phyloP scores from a whole-genome alignment of 306 rosid species.

The Luffa aegyptiaca region DNA sequence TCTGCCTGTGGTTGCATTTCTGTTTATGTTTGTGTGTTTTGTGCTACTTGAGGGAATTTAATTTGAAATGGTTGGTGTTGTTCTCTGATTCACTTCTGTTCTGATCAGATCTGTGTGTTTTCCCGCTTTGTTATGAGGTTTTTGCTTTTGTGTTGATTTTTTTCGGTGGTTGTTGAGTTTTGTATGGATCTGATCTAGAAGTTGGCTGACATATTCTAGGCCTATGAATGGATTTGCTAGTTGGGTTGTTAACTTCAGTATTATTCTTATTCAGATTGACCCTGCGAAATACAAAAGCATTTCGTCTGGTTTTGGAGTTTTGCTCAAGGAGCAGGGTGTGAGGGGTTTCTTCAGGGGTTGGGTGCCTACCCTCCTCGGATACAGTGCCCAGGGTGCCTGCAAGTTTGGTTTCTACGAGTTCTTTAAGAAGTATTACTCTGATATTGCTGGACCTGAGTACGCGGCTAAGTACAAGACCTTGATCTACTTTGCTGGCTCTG shows the following conservation, averaged over 20 bases:
- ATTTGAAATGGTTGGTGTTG: neutral
- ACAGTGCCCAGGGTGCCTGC: slow-evolving; percentile 99
- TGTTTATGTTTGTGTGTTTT: neutral
- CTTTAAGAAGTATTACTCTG: slow-evolving; percentile 89
- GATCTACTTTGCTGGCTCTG: slow-evolving; percentile 96
- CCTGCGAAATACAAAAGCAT: slow-evolving; percentile 83
- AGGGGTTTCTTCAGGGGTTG: slow-evolving; percentile 90
- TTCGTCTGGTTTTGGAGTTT: slow-evolving; percentile 78
- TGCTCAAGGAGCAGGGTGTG: slow-evolving; percentile 81
- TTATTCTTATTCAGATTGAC: slow-evolving; percentile 47
- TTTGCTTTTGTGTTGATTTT: neutral
- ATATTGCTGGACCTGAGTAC: slow-evolving; percentile 89
- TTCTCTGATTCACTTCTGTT: neutral
- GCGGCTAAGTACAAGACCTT: slow-evolving; percentile 87
- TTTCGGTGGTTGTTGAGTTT: neutral
- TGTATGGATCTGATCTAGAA: neutral
- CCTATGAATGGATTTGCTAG: neutral
- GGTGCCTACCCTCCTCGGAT: slow-evolving; percentile 93
- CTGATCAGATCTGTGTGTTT: slow-evolving; percentile 32
- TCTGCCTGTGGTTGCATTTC: neutral
- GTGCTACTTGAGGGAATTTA: neutral
- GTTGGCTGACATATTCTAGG: neutral
- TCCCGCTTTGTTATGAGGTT: neutral
- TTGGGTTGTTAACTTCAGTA: neutral
- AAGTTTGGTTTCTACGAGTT: slow-evolving; percentile 94